These are phyloP conservation scores for Pilobolus umbonatus DNA, from an alignment of 192 early-diverging fungal species.

Conservation along the genomic window DNA sequence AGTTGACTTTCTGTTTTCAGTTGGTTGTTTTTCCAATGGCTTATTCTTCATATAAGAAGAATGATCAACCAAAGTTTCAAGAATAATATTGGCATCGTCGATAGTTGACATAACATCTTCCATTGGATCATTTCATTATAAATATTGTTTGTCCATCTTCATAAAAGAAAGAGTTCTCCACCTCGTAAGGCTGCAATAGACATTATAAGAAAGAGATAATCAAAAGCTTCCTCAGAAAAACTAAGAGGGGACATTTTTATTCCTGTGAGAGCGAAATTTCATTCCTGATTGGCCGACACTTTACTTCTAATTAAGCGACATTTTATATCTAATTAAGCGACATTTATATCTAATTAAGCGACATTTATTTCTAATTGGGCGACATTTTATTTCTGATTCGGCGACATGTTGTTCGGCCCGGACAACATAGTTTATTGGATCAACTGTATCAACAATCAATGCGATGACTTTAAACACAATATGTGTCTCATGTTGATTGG, in stretches of 20 bases:
- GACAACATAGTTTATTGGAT: slow-evolving; percentile 12
- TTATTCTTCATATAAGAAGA: slow-evolving; percentile 11
- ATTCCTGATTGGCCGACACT: slow-evolving; percentile 5
- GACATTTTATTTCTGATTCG: slow-evolving; percentile 15
- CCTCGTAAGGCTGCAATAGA: slow-evolving; percentile 18
- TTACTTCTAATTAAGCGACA: not conserved
- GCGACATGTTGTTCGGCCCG: slow-evolving; percentile 7
- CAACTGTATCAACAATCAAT: too few species aligned
- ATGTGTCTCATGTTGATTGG: too few species aligned
- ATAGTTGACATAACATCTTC: slow-evolving; percentile 3
- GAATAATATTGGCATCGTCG: not conserved
- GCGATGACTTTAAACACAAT: too few species aligned
- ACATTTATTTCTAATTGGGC: slow-evolving; percentile 12
- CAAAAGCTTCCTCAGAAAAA: slow-evolving; percentile 16
- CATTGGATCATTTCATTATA: not conserved
- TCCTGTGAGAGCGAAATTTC: slow-evolving; percentile 4
- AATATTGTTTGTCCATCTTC: too few species aligned
- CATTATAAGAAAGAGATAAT: slow-evolving; percentile 14
- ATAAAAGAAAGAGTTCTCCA: not conserved
- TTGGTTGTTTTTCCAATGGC: slow-evolving; percentile 7
- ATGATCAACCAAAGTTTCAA: slow-evolving; percentile 7
- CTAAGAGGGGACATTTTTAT: slow-evolving; percentile 12
- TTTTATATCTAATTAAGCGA: not conserved
- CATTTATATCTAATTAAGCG: not conserved
- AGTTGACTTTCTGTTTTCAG: slow-evolving; percentile 3